phyloP scores from a whole-genome alignment of 192 early-diverging fungal genomes.

The Umbelopsis ramanniana region DNA sequence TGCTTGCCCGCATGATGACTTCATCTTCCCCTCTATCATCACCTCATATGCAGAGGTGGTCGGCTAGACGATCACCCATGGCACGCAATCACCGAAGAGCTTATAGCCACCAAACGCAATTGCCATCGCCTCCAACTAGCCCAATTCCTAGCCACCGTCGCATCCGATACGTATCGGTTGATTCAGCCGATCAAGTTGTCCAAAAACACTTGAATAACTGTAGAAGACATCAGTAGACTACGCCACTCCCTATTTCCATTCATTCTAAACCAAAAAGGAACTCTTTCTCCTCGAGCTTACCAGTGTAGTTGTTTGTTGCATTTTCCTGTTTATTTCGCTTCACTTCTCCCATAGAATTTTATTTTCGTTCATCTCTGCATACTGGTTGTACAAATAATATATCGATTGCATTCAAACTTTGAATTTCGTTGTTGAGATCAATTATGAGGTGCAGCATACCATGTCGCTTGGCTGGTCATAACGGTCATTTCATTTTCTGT shows the following conservation, averaged over 20 bases:
- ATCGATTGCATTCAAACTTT: not conserved
- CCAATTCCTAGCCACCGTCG: slow-evolving; percentile 11
- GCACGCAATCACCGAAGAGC: slow-evolving; percentile 1
- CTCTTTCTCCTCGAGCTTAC: not conserved
- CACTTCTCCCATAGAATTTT: not conserved
- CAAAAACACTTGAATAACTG: slow-evolving; percentile 7
- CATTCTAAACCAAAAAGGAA: not conserved
- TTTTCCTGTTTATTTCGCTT: not conserved
- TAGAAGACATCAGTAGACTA: slow-evolving; percentile 8
- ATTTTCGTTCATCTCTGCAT: not conserved
- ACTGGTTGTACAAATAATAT: slow-evolving; percentile 6
- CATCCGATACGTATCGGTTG: slow-evolving; percentile 13
- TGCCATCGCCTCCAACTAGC: slow-evolving; percentile 6
- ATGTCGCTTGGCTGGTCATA: not conserved
- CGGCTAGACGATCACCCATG: not conserved
- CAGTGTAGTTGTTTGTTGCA: not conserved
- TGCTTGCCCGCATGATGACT: slow-evolving; percentile 19
- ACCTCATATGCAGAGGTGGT: not conserved
- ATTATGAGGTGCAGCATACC: not conserved
- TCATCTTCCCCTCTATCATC: slow-evolving; percentile 1
- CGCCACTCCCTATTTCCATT: not conserved
- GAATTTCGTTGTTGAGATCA: too few relatives aligned
- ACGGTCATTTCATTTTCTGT: not conserved
- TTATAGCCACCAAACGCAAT: not conserved
- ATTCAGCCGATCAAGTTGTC: slow-evolving; percentile 11